phyloP scores from a whole-genome alignment of 495 filamentous ascomycete species.

The Geoglossum glabrum region DNA sequence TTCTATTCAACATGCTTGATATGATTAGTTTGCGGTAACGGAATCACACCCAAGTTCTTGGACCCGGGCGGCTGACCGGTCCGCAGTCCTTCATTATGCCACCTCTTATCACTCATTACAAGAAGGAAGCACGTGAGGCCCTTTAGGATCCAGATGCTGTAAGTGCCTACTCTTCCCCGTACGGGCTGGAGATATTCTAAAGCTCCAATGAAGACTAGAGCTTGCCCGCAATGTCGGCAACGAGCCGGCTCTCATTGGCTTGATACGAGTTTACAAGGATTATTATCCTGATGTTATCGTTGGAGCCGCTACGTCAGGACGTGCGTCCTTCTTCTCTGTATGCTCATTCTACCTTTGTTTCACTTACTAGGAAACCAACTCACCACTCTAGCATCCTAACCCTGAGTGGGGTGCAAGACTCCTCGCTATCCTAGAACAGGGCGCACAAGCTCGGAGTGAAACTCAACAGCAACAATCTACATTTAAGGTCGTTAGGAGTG shows the following conservation, averaged over 20 bases:
- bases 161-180: slow-evolving; percentile 13
- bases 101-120: slow-evolving; percentile 67
- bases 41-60: neutral
- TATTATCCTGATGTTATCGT: slow-evolving; percentile 80
- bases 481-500: slow-evolving; percentile 31
- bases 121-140: slow-evolving; percentile 74
- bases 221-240: slow-evolving; percentile 40
- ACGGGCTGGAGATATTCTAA: slow-evolving; percentile 5
- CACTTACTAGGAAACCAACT: neutral
- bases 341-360: neutral
- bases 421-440: slow-evolving; percentile 41
- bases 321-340: slow-evolving; percentile 21
- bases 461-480: slow-evolving; percentile 18
- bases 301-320: slow-evolving; percentile 31
- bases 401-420: slow-evolving; percentile 55
- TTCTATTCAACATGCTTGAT: slow-evolving; percentile 69
- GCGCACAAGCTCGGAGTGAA: slow-evolving; percentile 17
- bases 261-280: slow-evolving; percentile 71
- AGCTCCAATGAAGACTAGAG: slow-evolving; percentile 30
- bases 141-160: slow-evolving; percentile 66
- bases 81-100: slow-evolving; percentile 32
- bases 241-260: slow-evolving; percentile 54
- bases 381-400: slow-evolving; percentile 41
- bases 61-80: neutral
- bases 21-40: slow-evolving; percentile 48